These are phyloP conservation scores for Cutaneotrichosporon sp. DNA, from an alignment of 1,284 basidiomycete genomes.

Conservation along the genomic window DNA sequence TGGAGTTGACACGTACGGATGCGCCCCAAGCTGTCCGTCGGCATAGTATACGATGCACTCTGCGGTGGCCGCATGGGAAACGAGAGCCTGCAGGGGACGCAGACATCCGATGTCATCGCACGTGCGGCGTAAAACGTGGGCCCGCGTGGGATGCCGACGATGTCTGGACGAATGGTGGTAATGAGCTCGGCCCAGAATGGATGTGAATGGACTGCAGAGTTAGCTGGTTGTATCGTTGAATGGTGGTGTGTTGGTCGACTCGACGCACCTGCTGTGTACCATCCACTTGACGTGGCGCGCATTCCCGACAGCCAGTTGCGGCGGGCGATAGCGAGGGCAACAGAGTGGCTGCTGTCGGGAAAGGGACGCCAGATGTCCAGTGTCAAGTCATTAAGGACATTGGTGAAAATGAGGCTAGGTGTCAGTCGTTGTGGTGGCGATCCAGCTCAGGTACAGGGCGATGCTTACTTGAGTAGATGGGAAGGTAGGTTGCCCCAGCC, in stretches of 20 bases:
- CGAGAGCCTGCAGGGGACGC: conserved; percentile 18
- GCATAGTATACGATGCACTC: not conserved
- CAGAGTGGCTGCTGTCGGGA: conserved; percentile 3
- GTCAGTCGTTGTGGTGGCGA: not conserved
- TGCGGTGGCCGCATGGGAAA: not conserved
- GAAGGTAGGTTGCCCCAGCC: conserved; percentile 23
- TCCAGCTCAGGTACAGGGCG: not conserved
- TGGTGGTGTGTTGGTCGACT: not conserved
- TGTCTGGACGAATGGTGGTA: conserved; percentile 12
- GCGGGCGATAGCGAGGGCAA: conserved; percentile 20
- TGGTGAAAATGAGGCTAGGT: not conserved
- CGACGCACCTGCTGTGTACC: conserved; percentile 30
- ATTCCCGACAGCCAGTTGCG: conserved; percentile 23
- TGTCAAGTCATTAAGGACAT: not conserved
- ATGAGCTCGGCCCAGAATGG: conserved; percentile 34
- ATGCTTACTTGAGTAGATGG: conserved; percentile 1
- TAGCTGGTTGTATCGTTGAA: not conserved
- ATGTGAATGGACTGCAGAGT: not conserved
- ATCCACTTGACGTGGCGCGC: conserved; percentile 29
- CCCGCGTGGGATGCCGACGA: not conserved
- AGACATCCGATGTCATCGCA: conserved; percentile 7
- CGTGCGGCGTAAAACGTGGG: conserved; percentile 13
- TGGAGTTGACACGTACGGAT: conserved; percentile 32
- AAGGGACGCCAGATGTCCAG: conserved; percentile 4
- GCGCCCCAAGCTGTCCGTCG: conserved; percentile 21